These are phyloP conservation scores for Samsoniella hepiali DNA, from an alignment of 2,329 filamentous ascomycete species.

Conservation along the genomic window DNA sequence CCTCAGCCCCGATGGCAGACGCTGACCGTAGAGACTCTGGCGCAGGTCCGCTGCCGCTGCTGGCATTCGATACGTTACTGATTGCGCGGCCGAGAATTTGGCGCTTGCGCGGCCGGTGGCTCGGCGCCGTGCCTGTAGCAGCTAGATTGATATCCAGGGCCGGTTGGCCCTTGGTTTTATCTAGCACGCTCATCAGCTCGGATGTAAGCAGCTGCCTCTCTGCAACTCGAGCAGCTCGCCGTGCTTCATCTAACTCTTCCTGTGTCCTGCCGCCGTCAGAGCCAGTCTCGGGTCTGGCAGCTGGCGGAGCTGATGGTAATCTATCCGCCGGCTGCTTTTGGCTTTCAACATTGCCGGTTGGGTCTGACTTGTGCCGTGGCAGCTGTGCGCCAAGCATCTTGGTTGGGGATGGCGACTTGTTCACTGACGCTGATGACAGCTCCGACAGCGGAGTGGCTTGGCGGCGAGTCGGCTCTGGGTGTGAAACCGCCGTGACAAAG, in stretches of 20 bases:
- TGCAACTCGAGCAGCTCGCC: constrained; percentile 29
- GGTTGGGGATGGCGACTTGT: constrained; percentile 38
- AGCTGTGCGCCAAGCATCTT: constrained; percentile 24
- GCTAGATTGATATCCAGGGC: constrained; percentile 20
- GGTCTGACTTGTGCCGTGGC: constrained; percentile 23
- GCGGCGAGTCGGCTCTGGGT: constrained; percentile 31
- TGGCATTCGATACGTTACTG: constrained; percentile 54
- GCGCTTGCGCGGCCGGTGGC: constrained; percentile 37
- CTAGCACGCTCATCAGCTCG: constrained; percentile 43
- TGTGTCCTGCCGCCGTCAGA: constrained; percentile 15
- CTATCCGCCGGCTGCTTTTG: not conserved
- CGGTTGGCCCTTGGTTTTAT: constrained; percentile 23
- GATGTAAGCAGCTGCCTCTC: constrained; percentile 42
- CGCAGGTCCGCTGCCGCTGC: constrained; percentile 42
- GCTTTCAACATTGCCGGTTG: constrained; percentile 17
- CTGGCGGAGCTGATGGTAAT: constrained; percentile 6
- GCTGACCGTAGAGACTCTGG: constrained; percentile 23
- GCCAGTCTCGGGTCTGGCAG: not conserved
- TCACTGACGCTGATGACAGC: constrained; percentile 38
- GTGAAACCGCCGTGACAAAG: constrained; percentile 42
- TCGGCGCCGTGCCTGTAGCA: constrained; percentile 22
- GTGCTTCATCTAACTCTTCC: constrained; percentile 24
- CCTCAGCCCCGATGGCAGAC: constrained; percentile 15
- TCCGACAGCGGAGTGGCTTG: constrained; percentile 40
- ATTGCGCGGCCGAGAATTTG: constrained; percentile 56